Conservation (phyloP, 2,329 filamentous ascomycete genomes). For the Monilinia aucupariae region DNA sequence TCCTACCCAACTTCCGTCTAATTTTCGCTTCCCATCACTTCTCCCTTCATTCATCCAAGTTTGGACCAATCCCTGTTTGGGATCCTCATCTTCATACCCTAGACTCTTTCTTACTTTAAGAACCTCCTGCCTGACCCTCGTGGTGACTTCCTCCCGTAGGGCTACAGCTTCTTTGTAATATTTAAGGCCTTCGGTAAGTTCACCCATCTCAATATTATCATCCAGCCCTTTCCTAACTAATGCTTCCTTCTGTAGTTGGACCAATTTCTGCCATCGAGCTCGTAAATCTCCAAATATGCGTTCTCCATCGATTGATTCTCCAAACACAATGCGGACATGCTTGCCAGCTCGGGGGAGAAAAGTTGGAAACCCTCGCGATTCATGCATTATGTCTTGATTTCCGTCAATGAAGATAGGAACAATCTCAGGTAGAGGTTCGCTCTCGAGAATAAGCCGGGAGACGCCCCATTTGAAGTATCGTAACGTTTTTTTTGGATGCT, state of each 20-base stretch:
- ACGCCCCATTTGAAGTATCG: slow-evolving; percentile 99
- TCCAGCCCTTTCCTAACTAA: slow-evolving; percentile 34
- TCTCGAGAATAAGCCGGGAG: slow-evolving; percentile 83
- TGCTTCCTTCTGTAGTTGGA: slow-evolving; percentile 45
- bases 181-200: slow-evolving; percentile 59
- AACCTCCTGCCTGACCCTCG: slow-evolving; percentile 71
- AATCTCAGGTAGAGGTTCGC: slow-evolving; percentile 78
- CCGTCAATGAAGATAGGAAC: slow-evolving; percentile 95
- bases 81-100: slow-evolving; percentile 71
- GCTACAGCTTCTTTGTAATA: slow-evolving; percentile 69
- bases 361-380: slow-evolving; percentile 71
- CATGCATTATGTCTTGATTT: slow-evolving; percentile 81
- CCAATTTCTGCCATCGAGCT: slow-evolving; percentile 65
- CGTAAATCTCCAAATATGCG: slow-evolving; percentile 72
- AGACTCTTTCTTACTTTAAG: slow-evolving; percentile 66
- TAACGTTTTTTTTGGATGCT: slow-evolving; percentile 71
- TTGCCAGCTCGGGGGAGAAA: slow-evolving; percentile 73
- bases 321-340: slow-evolving; percentile 68
- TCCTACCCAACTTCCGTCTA: slow-evolving; percentile 23
- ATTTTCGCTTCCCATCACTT: slow-evolving; percentile 18
- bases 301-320: slow-evolving; percentile 69
- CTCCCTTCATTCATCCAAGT: slow-evolving; percentile 59
- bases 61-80: slow-evolving; percentile 68
- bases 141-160: slow-evolving; percentile 74
- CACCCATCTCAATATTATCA: slow-evolving; percentile 45